Percentiles rank a stretch among this genome's conserved stretches.
phyloP scores from a whole-genome alignment of 768 basidiomycete genomes.

The Leccinellum rugosiceps region DNA sequence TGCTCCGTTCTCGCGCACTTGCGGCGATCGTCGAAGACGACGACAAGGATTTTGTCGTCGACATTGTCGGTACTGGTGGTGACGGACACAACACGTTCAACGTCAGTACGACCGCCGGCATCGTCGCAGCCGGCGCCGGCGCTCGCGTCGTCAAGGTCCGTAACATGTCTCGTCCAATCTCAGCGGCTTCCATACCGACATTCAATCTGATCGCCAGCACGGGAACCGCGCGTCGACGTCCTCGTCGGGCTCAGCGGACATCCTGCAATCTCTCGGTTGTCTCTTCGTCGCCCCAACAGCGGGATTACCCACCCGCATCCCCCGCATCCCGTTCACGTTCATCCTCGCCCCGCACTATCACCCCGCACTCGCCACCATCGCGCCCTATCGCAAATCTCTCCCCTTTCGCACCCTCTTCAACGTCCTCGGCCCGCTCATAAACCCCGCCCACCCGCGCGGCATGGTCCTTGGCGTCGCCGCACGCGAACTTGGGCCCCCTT shows the following conservation, averaged over 20 bases:
- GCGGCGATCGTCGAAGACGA: conserved; percentile 55
- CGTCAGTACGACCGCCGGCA: conserved; percentile 90
- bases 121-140: conserved; percentile 94
- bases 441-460: conserved; percentile 80
- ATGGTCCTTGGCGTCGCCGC: conserved; percentile 93
- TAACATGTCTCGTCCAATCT: background rate
- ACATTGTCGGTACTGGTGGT: conserved; percentile 52
- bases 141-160: conserved; percentile 87
- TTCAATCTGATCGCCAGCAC: conserved; percentile 52
- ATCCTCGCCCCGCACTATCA: conserved; percentile 95
- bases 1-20: conserved; percentile 67
- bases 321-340: conserved; percentile 81
- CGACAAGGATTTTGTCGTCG: conserved; percentile 68
- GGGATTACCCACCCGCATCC: conserved; percentile 41
- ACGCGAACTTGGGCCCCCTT: conserved; percentile 73
- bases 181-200: background rate
- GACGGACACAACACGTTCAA: conserved; percentile 97
- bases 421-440: conserved; percentile 89
- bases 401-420: conserved; percentile 98
- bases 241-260: conserved; percentile 89
- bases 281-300: conserved; percentile 62
- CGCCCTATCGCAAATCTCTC: conserved; percentile 79
- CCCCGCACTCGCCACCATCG: conserved; percentile 76
- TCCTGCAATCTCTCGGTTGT: conserved; percentile 82
- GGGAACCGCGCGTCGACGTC: conserved; percentile 91